Evolutionary conservation across 1,139 yeast genomes (phyloP).

Genomic region (Yamadazyma blattariae): DNA sequence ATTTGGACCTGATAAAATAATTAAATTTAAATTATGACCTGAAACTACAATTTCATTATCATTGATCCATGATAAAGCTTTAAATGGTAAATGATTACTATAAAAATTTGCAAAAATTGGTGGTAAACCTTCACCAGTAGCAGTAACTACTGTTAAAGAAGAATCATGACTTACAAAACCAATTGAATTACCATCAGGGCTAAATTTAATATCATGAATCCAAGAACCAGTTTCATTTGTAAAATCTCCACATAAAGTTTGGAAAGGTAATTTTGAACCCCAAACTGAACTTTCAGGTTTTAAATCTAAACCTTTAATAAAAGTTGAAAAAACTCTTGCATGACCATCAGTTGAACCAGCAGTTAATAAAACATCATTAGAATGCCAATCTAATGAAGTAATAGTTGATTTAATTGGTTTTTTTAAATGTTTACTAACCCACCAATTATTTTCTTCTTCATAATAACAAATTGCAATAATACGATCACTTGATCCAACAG

Average conservation of each 20-base stretch:
- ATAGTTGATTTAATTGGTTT: constrained; percentile 89
- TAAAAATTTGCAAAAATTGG: constrained; percentile 47
- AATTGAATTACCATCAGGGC: constrained; percentile 73
- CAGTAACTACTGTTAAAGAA: constrained; percentile 71
- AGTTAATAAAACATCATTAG: constrained; percentile 84
- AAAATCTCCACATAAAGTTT: constrained; percentile 85
- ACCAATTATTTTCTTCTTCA: constrained; percentile 97
- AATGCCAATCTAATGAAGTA: constrained; percentile 89
- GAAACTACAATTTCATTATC: constrained; percentile 76
- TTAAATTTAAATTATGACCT: constrained; percentile 91
- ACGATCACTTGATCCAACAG: constrained; percentile 95
- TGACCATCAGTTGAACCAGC: constrained; percentile 96
- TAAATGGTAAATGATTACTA: constrained; percentile 82
- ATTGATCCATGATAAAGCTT: constrained; percentile 64
- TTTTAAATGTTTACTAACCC: constrained; percentile 97
- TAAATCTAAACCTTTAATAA: constrained; percentile 81
- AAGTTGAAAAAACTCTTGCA: constrained; percentile 91
- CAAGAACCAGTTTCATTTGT: constrained; percentile 79
- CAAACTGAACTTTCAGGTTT: constrained; percentile 82
- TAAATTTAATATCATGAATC: constrained; percentile 89
- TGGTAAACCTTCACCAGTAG: constrained; percentile 65
- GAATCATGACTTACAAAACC: constrained; percentile 84
- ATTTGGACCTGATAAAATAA: constrained; percentile 72
- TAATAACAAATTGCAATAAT: constrained; percentile 94
- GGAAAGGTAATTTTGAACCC: constrained; percentile 97